Conservation (phyloP, 305 asterid genomes). For the Ajuga reptans region DNA sequence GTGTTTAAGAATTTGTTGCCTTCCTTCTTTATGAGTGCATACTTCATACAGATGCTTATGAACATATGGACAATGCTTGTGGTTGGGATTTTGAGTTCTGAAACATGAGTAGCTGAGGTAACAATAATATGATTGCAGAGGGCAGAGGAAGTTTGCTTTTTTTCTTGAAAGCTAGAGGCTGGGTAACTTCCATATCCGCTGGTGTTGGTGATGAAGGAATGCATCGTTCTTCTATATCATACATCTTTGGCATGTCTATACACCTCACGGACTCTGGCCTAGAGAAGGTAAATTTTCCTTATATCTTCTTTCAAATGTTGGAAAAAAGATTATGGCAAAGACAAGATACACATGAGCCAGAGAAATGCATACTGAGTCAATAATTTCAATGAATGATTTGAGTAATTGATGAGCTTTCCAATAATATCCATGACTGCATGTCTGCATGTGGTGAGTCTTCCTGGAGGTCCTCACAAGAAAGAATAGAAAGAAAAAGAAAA, state of each 20-base stretch:
- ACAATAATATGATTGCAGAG: slow-evolving; percentile 53
- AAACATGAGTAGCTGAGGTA: slow-evolving; percentile 5
- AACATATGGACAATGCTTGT: slow-evolving; percentile 1
- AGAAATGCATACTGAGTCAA: not conserved
- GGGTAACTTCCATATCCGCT: slow-evolving; percentile 84
- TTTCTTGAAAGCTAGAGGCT: slow-evolving; percentile 77
- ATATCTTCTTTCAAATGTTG: not conserved
- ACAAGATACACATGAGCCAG: not conserved
- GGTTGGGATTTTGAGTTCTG: slow-evolving; percentile 19
- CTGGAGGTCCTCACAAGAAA: not conserved
- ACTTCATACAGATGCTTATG: slow-evolving; percentile 4
- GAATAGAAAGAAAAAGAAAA: too few species aligned
- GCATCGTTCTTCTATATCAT: slow-evolving; percentile 70
- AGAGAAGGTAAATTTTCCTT: slow-evolving; percentile 52
- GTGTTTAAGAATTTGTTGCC: slow-evolving; percentile 4
- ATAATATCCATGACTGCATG: slow-evolving; percentile 5
- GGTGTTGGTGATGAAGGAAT: slow-evolving; percentile 95
- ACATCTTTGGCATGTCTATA: slow-evolving; percentile 83
- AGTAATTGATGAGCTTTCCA: not conserved
- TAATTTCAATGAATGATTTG: not conserved
- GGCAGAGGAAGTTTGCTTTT: slow-evolving; percentile 89
- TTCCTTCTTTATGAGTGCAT: slow-evolving; percentile 12
- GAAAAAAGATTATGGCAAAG: slow-evolving; percentile 1
- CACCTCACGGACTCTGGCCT: slow-evolving; percentile 87
- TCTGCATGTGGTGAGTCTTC: not conserved